A percentile compares a stretch with the other conserved stretches of the same genome.
phyloP scores from a whole-genome alignment of 352 stramenopile species.

The Phytophthora meadii region DNA sequence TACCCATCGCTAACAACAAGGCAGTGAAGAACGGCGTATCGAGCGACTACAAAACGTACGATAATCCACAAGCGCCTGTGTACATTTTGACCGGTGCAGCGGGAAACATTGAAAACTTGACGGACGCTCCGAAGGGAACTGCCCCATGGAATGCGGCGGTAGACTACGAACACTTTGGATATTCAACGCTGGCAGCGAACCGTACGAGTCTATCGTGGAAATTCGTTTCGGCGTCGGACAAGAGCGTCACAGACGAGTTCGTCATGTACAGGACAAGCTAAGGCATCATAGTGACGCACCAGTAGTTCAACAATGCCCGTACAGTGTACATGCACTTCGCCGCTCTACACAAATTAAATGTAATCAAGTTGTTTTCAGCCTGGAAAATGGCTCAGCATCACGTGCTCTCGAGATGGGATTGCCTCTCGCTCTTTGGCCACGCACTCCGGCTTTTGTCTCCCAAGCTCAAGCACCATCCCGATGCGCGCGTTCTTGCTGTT shows the following conservation, averaged over 20 bases:
- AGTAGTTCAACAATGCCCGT: no score
- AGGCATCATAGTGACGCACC: not conserved
- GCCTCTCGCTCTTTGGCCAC: not conserved
- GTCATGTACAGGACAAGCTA: slow-evolving; percentile 38
- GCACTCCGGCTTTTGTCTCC: slow-evolving; percentile 3
- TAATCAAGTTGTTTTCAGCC: no score
- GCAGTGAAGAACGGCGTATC: slow-evolving; percentile 47
- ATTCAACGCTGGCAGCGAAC: slow-evolving; percentile 38
- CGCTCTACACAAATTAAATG: not conserved
- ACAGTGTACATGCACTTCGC: not conserved
- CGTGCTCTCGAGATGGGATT: slow-evolving; percentile 10
- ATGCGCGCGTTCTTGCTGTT: slow-evolving; percentile 3
- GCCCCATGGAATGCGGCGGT: slow-evolving; percentile 35
- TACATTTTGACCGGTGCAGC: slow-evolving; percentile 51
- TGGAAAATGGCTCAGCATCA: not conserved
- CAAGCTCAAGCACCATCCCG: not conserved
- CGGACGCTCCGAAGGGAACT: slow-evolving; percentile 30
- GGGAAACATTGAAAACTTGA: slow-evolving; percentile 23
- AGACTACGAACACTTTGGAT: slow-evolving; percentile 39
- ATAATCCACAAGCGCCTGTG: slow-evolving; percentile 50
- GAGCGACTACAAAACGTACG: slow-evolving; percentile 41
- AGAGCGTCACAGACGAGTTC: slow-evolving; percentile 34
- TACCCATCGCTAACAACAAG: slow-evolving; percentile 40
- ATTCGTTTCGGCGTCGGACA: slow-evolving; percentile 32
- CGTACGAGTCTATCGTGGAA: slow-evolving; percentile 37